Evolutionary conservation across 116 monocot species (phyloP), one percentile per base, ranked within the genome.

Genomic region (Thalassia testudinum): DNA sequence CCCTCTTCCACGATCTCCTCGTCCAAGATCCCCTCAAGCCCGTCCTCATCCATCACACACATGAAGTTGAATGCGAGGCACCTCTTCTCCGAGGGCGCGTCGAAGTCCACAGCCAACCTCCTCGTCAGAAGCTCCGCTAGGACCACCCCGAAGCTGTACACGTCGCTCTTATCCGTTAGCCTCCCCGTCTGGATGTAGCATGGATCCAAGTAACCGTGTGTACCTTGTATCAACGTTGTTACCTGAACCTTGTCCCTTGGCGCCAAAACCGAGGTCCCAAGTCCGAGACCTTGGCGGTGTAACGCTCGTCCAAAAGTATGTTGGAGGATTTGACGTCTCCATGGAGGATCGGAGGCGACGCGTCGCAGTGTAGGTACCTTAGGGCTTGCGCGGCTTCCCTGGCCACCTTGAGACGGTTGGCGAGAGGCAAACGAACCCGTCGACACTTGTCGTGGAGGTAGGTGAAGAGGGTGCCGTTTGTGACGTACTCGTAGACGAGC

Each of bases 191-290:
- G 30, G 30, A 34, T 5, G 30, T 34, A 34, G 6, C 10, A 3
- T 3, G 30, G 30, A 34, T 34, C 30, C 10, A 34, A 34, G 30
- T 34, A 34, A 5, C 30, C 30, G 3, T 5, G 30, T 5, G 30
- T 34, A 3, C 30, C 30, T 34, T 34, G 30, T 10, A 34, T 10
- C 10, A 34, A 10, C 30, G 30, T 34, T 10, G 10, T 3, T 10
- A 34, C 30, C 30, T 34, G 6, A 3, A 5, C 10, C 72, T 38
- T 38, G 48, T 62, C 49, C 55, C 53, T 13, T 0, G 72, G 72
- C 4, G 65, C 60, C 19, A 61, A 20, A 34, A 65, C 60, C 5
- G 72, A 72, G 0, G 61, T 61, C 12, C 72, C 61, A 66, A 71
- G 37, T 64, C 71, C 6, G 71, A 64, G 0, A 64, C 71, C 25